Evolutionary conservation across 1,284 basidiomycete genomes (phyloP).

Genomic region (Agaricales sp.): DNA sequence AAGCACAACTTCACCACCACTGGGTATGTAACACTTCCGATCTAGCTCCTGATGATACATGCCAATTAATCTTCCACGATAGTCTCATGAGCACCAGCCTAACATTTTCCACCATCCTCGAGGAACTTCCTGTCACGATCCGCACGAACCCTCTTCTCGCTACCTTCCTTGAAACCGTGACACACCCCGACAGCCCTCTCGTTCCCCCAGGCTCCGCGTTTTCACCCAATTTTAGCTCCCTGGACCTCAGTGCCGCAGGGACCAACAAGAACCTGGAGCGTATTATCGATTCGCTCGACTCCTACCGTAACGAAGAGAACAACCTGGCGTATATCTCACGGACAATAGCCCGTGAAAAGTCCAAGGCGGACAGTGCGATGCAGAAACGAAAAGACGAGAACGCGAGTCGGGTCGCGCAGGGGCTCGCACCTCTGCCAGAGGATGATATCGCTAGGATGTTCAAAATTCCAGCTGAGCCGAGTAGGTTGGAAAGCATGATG

Average conservation of each 20-base stretch:
- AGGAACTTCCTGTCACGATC: slow-evolving; percentile 84
- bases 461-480: slow-evolving; percentile 86
- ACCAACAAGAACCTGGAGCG: slow-evolving; percentile 67
- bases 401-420: slow-evolving; percentile 70
- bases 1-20: slow-evolving; percentile 81
- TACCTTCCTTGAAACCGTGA: slow-evolving; percentile 74
- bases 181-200: slow-evolving; percentile 26
- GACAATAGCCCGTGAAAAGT: slow-evolving; percentile 86
- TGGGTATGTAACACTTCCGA: slow-evolving; percentile 38
- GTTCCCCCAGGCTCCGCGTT: slow-evolving; percentile 29
- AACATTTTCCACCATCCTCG: slow-evolving; percentile 84
- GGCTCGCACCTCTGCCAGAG: slow-evolving; percentile 78
- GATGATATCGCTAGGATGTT: slow-evolving; percentile 78
- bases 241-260: slow-evolving; percentile 52
- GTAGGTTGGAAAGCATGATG: slow-evolving; percentile 82
- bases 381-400: slow-evolving; percentile 90
- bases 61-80: slow-evolving; percentile 13
- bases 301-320: slow-evolving; percentile 83
- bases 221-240: slow-evolving; percentile 43
- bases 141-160: slow-evolving; percentile 81
- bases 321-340: slow-evolving; percentile 89
- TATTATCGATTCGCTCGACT: slow-evolving; percentile 79
- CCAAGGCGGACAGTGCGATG: slow-evolving; percentile 72
- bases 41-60: no score
- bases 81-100: slow-evolving; percentile 82